Base-by-base conservation (phyloP, 176 grass and related monocot species). In the Oryza australiensis region DNA sequence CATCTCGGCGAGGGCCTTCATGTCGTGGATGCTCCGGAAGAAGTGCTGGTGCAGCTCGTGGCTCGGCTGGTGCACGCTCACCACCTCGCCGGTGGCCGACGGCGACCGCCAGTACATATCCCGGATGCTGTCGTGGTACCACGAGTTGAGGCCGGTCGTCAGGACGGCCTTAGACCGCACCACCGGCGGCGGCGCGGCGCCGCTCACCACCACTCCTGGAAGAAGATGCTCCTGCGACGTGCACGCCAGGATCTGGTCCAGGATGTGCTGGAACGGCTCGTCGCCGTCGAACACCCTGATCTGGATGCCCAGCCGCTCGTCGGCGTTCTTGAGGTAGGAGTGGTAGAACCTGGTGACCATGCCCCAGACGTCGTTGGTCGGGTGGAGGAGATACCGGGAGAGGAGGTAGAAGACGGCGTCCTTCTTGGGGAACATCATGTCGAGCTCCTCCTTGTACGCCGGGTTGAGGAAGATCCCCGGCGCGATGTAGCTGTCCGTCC, bases 381-480 rank as follows among this genome's bases (percentile, higher is more conserved):
- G 84, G 33, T 90, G 84, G 38, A 86, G 74, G 30, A 90, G 84
- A 82, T 86, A 90, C 1, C 88, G 73, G 2, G 70, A 72, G 14
- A 86, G 18, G 74, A 78, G 63, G 79, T 90, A 74, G 85, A 90
- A 90, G 43, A 90, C 79, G 9, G 73, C 7, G 26, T 86, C 88
- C 3, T 70, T 83, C 48, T 66, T 26, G 4, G 88, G 82, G 38
- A 90, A 90, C 1, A 86, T 32, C 64, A 3, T 13, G 37, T 1
- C 23, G 22, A 89, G 77, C 68, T 86, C 82, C 11, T 89, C 84
- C 34, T 62, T 55, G 41, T 74, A 90, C 33, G 23, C 38, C 9
- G n/a, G 57, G 5, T 78, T 65, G 3, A 86, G 74, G 63, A 90
- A 90, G 1, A 86, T 0, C 0, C 72, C 89, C 2, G 85, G 71